A percentile compares a stretch with the other conserved stretches of the same genome.
Evolutionary conservation across 768 basidiomycete species (phyloP).

Genomic region (Tulasnella calospora): DNA sequence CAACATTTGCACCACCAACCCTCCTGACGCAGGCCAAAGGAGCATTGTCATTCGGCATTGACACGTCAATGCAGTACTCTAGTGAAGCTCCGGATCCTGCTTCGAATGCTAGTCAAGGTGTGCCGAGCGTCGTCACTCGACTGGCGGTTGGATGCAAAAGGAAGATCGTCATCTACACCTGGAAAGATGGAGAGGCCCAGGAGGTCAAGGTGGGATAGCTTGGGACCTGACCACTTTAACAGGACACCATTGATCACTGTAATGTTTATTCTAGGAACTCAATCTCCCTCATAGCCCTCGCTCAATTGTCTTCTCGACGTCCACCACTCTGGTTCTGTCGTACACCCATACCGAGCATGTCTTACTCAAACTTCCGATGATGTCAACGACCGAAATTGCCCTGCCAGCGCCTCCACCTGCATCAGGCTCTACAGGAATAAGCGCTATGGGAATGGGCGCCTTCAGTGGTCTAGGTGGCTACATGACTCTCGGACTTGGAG

Average conservation of each 20-base stretch:
- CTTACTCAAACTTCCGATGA: constrained; percentile 60
- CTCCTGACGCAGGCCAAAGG: constrained; percentile 70
- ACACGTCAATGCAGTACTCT: constrained; percentile 54
- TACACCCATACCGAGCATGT: constrained; percentile 77
- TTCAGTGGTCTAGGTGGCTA: constrained; percentile 76
- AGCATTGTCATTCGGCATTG: constrained; percentile 76
- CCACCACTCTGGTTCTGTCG: constrained; percentile 62
- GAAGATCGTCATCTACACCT: constrained; percentile 77
- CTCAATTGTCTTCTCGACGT: constrained; percentile 65
- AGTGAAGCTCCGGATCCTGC: constrained; percentile 28
- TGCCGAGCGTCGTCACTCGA: constrained; percentile 65
- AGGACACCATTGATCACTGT: not conserved
- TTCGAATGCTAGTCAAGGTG: constrained; percentile 39
- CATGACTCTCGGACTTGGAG: constrained; percentile 75
- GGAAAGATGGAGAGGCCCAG: constrained; percentile 79
- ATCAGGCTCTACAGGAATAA: constrained; percentile 31
- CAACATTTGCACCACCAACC: constrained; percentile 64
- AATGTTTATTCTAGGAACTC: constrained; percentile 57
- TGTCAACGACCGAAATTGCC: constrained; percentile 52
- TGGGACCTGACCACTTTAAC: not conserved
- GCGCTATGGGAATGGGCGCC: constrained; percentile 59
- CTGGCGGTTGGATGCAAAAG: constrained; percentile 82
- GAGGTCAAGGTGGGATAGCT: constrained; percentile 54
- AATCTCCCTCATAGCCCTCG: constrained; percentile 87
- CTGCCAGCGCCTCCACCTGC: constrained; percentile 38